Evolutionary conservation across 371 early-diverging fungal genomes (phyloP), one percentile per base, ranked within the genome.

Genomic region (Coemansia sp.): DNA sequence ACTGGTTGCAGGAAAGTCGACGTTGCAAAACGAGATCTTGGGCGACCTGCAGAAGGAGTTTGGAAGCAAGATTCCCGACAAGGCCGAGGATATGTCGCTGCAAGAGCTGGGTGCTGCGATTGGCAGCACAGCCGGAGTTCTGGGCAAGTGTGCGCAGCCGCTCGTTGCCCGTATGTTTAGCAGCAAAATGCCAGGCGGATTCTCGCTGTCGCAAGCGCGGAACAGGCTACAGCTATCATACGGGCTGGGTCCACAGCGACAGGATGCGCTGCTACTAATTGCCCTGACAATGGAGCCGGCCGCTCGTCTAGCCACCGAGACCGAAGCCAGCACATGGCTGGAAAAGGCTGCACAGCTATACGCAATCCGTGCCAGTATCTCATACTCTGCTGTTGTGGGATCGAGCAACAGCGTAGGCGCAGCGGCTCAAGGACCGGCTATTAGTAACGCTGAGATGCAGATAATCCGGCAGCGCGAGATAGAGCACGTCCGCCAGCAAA

Each of bases 31-130:
- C 80, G 95, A 96, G 78, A 93, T 96, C 55, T 82, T 96, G 47
- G 96, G 95, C 80, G 95, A 96, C 78, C 80, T 96, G 55, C 93
- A 91, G 75, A 94, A 93, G 77, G 96, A 96, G 81, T 93, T 96
- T 80, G 88, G 88, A 55, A 86, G 85, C 64, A 67, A 64, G 79
- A 84, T 92, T 47, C 92, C 94, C 39, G 94, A 95, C 78, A 94
- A 93, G 82, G 85, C 93, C 57, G 94, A 95, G 78, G 94, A 94
- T 68, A 82, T 88, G 38, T 89, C 93, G 53, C 81, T 93, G 62
- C 85, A 87, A 52, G 94, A 93, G 65, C 86, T 94, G 26, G 89
- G 85, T 54, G 79, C 86, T 30, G 81, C 86, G 3, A 77, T 95
- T 64, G 83, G 84, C 64, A 8, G 78, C 43, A 87, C 86, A 79